phyloP scores from a whole-genome alignment of 2,329 filamentous ascomycete genomes.

The Westerdykella ornata region DNA sequence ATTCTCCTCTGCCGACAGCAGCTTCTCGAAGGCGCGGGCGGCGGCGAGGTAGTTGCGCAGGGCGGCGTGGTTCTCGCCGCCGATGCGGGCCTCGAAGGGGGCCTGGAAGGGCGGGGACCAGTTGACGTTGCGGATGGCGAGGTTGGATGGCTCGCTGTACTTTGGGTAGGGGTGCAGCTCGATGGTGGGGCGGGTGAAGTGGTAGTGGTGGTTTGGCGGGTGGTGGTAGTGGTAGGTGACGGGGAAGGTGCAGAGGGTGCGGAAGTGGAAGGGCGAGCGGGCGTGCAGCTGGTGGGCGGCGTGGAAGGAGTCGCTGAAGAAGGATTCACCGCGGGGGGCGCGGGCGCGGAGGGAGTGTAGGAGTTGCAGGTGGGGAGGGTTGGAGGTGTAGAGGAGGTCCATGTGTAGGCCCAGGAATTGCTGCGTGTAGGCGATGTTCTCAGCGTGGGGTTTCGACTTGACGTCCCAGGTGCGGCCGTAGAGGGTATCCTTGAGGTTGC shows the following conservation, averaged over 20 bases:
- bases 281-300: constrained; percentile 46
- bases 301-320: constrained; percentile 72
- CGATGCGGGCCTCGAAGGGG: constrained; percentile 40
- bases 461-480: constrained; percentile 93
- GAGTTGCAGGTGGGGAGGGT: constrained; percentile 75
- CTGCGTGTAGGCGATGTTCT: constrained; percentile 85
- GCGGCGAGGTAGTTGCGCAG: constrained; percentile 36
- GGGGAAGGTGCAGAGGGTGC: constrained; percentile 39
- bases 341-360: constrained; percentile 84
- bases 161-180: constrained; percentile 32
- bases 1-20: constrained; percentile 53
- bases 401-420: constrained; percentile 82
- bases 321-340: constrained; percentile 70
- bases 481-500: constrained; percentile 75
- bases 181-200: constrained; percentile 52
- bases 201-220: constrained; percentile 55
- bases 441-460: constrained; percentile 68
- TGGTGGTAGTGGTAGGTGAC: constrained; percentile 64
- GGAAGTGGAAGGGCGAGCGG: constrained; percentile 24
- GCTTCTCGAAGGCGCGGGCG: constrained; percentile 50
- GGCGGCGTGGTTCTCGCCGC: constrained; percentile 20
- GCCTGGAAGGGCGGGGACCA: constrained; percentile 81
- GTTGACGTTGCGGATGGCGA: constrained; percentile 44
- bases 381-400: constrained; percentile 79
- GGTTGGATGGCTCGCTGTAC: constrained; percentile 25